Percentiles rank a stretch among this genome's conserved stretches.
Conservation (phyloP, 2,329 filamentous ascomycete species). For the Exophiala oligosperma region DNA sequence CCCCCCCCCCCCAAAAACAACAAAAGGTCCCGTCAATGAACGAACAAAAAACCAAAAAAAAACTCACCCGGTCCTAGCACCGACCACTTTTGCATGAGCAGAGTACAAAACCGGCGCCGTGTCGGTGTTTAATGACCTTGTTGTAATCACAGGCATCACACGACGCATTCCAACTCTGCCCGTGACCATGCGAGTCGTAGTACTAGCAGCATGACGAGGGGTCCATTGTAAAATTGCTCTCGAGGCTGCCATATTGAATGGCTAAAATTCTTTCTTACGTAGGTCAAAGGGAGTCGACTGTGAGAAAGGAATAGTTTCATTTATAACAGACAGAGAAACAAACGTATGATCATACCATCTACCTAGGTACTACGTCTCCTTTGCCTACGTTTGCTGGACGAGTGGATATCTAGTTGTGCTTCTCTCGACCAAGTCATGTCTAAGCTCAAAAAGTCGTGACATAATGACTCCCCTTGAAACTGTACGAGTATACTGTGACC, state of each 20-base stretch:
- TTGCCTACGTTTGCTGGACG: no score
- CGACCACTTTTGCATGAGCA: constrained; percentile 40
- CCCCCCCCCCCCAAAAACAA: no score
- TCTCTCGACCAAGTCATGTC: no score
- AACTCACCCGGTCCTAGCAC: constrained; percentile 37
- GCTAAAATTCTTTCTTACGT: no score
- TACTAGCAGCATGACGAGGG: background rate
- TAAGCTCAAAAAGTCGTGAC: background rate
- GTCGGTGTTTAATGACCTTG: constrained; percentile 33
- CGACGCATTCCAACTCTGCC: background rate
- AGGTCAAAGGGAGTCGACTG: no score
- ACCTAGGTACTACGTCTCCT: no score
- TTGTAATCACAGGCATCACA: background rate
- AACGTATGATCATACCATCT: no score
- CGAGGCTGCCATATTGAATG: background rate
- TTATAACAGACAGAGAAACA: no score
- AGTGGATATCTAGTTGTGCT: no score
- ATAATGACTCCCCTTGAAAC: background rate
- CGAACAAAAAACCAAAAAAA: background rate
- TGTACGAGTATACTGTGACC: background rate
- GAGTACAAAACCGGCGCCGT: constrained; percentile 42
- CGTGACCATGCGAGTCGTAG: background rate
- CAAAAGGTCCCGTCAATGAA: no score
- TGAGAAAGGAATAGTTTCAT: no score
- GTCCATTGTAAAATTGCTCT: background rate